Evolutionary conservation across 164 flowering plant genomes (phyloP).

Genomic region (Chloranthus sessilifolius): DNA sequence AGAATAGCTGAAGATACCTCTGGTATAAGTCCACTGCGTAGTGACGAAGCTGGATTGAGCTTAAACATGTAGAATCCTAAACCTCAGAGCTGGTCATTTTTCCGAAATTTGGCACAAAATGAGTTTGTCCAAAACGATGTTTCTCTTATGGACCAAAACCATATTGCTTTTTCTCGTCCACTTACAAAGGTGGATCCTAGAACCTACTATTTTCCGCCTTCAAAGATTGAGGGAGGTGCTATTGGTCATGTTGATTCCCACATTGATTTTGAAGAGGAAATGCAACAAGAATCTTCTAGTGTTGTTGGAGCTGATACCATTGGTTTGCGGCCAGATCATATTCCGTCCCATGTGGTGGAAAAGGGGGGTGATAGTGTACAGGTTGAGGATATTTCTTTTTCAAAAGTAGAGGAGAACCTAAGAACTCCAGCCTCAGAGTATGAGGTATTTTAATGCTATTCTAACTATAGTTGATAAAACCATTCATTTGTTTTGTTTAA

Average conservation of each 20-base stretch:
- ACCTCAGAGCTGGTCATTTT: conserved; percentile 88
- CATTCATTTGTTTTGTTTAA: background rate
- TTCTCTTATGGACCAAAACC: conserved; percentile 85
- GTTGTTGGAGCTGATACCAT: conserved; percentile 13
- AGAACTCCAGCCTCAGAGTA: conserved; percentile 48
- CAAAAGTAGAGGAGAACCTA: conserved; percentile 27
- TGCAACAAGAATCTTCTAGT: conserved; percentile 22
- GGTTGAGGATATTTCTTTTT: conserved; percentile 33
- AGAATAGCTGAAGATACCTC: conserved; percentile 35
- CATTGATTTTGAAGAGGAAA: conserved; percentile 24
- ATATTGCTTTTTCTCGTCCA: conserved; percentile 42
- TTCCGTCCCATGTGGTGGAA: conserved; percentile 24
- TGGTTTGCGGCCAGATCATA: conserved; percentile 14
- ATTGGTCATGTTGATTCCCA: conserved; percentile 24
- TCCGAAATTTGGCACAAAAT: conserved; percentile 74
- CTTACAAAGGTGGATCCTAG: conserved; percentile 28
- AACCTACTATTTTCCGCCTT: conserved; percentile 33
- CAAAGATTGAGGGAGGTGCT: conserved; percentile 26
- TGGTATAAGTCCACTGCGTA: conserved; percentile 27
- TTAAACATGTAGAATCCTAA: conserved; percentile 84
- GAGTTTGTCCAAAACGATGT: conserved; percentile 50
- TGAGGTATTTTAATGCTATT: conserved; percentile 42
- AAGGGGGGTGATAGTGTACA: conserved; percentile 43
- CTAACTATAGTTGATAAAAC: background rate
- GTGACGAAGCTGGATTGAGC: conserved; percentile 77